These are phyloP conservation scores for Candida easanensis DNA, from an alignment of 805 yeast genomes.

Conservation along the genomic window DNA sequence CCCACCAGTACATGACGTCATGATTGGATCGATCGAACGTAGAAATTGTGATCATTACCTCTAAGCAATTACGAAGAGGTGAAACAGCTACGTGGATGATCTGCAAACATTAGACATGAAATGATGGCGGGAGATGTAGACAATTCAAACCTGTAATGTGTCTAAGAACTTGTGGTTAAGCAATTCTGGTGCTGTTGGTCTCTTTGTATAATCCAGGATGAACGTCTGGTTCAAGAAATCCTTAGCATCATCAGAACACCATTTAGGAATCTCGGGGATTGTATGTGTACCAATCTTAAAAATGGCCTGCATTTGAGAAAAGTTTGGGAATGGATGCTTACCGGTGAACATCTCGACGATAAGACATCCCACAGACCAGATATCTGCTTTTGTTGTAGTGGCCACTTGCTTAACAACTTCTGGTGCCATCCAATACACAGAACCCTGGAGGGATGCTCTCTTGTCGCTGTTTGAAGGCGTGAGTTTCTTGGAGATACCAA, in stretches of 20 bases:
- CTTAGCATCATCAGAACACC: slow-evolving; percentile 65
- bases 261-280: slow-evolving; percentile 74
- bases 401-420: slow-evolving; percentile 94
- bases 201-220: slow-evolving; percentile 65
- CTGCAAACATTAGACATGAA: not conserved
- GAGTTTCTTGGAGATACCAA: slow-evolving; percentile 73
- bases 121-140: too few relatives aligned
- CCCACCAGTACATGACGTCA: too few relatives aligned
- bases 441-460: slow-evolving; percentile 88
- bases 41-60: too few relatives aligned
- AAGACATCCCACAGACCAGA: slow-evolving; percentile 96
- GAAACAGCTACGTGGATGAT: not conserved
- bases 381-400: slow-evolving; percentile 89
- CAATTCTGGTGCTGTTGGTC: slow-evolving; percentile 74
- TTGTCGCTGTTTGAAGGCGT: slow-evolving; percentile 48
- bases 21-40: too few relatives aligned
- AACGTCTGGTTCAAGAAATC: slow-evolving; percentile 68
- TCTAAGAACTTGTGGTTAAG: slow-evolving; percentile 59
- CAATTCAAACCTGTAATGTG: slow-evolving; percentile 4
- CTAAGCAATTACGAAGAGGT: not conserved
- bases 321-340: slow-evolving; percentile 91
- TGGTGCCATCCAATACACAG: slow-evolving; percentile 99
- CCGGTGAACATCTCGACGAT: slow-evolving; percentile 96
- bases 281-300: slow-evolving; percentile 88
- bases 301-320: slow-evolving; percentile 95